Evolutionary conservation across 2,329 filamentous ascomycete species (phyloP), one percentile per base, ranked within the genome.

Genomic region (Pseudophaeomoniella oleicola): DNA sequence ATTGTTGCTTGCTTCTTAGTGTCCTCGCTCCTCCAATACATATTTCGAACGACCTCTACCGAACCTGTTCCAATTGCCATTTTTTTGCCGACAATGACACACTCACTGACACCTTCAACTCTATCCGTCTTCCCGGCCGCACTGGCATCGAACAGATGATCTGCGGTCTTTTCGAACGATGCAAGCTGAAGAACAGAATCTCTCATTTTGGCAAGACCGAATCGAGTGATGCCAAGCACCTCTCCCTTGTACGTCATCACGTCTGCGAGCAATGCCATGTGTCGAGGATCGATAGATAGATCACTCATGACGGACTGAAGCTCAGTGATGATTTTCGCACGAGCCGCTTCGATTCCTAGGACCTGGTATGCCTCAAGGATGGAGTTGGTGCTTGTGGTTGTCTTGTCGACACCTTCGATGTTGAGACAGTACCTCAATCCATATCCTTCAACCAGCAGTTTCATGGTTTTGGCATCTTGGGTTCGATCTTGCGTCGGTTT

Each of bases 181-280:
- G 90, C 90, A 10, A 98, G 71, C 58, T 98, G 90, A 38, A 98
- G 65, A 9, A 96, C 90, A 12, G 75, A 83, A 57, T 98, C 90
- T 36, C 90, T 72, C 81, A 94, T 96, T 68, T 96, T 98, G 39
- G 86, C 82, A 16, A 98, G 69, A 36, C 90, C 90, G 57, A 96
- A 96, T 19, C 90, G 80, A 2, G 90, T 98, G 54, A 98, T 98
- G 36, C 90, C 90, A 13, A 94, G 71, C 0, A 98, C 83, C 48
- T 96, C 88, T 35, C 90, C 90, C 64, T 94, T 96, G 70, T 88
- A 96, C 1, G 90, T 96, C 90, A 98, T 98, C 37, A 94, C 87
- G 52, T 98, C 90, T 9, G 90, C 88, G 2, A 98, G 74, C 13
- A 98, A 72, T 56, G 94, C 81, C 86, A 98, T 96, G 63, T 98